phyloP scores from a whole-genome alignment of 2,329 filamentous ascomycete species.

The Fonsecaea nubica region DNA sequence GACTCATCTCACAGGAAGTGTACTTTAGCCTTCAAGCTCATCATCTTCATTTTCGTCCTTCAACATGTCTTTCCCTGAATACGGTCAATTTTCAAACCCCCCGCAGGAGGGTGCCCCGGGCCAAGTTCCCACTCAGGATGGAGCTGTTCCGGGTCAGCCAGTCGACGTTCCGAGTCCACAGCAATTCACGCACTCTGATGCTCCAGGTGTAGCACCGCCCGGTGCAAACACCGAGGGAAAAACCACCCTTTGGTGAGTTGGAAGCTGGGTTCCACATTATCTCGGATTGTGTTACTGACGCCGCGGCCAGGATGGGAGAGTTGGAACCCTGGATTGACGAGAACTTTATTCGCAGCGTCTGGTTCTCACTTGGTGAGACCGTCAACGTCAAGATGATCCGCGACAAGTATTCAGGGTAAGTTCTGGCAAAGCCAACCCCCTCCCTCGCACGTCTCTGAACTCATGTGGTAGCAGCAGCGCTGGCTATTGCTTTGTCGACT shows the following conservation, averaged over 20 bases:
- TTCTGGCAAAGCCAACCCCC: conserved; percentile 24
- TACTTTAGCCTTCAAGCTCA: conserved; percentile 23
- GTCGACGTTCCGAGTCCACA: conserved; percentile 52
- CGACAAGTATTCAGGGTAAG: conserved; percentile 96
- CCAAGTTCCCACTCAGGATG: conserved; percentile 55
- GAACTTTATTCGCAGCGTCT: conserved; percentile 95
- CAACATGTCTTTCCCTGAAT: conserved; percentile 69
- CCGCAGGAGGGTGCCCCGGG: conserved; percentile 61
- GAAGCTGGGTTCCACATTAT: conserved; percentile 23
- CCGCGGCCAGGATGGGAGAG: conserved; percentile 86
- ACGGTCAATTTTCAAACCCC: conserved; percentile 68
- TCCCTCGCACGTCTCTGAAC: conserved; percentile 40
- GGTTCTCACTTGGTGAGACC: conserved; percentile 88
- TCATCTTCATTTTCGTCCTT: conserved; percentile 27
- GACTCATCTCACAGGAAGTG: conserved; percentile 27
- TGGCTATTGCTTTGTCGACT: conserved; percentile 98
- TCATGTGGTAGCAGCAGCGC: conserved; percentile 74
- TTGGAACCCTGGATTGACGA: conserved; percentile 99
- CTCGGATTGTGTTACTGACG: conserved; percentile 13
- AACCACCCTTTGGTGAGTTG: conserved; percentile 62
- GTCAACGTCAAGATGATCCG: conserved; percentile 99
- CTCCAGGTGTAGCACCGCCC: conserved; percentile 49
- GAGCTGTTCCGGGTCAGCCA: conserved; percentile 61
- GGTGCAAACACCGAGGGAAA: conserved; percentile 62
- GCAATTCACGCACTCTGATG: conserved; percentile 59